Conservation (phyloP, 805 yeast species). For the Torulaspora gathmanii region DNA sequence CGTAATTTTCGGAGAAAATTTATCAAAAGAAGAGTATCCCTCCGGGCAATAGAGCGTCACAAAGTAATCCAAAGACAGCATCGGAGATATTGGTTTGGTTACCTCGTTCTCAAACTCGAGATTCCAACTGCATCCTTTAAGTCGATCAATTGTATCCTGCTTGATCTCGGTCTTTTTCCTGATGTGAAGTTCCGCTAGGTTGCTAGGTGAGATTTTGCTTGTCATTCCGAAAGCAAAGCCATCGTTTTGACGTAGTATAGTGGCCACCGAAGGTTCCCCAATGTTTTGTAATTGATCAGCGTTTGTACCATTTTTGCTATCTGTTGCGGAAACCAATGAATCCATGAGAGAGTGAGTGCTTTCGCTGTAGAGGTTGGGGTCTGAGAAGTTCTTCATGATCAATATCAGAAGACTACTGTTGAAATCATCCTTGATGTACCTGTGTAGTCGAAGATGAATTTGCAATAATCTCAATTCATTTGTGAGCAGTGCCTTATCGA, state of each 20-base stretch:
- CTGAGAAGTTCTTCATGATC: slow-evolving; percentile 42
- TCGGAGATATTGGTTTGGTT: slow-evolving; percentile 38
- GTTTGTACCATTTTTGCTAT: slow-evolving; percentile 18
- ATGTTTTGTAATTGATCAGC: slow-evolving; percentile 17
- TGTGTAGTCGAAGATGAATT: slow-evolving; percentile 39
- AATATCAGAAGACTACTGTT: slow-evolving; percentile 41
- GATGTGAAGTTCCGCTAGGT: slow-evolving; percentile 38
- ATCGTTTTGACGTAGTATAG: slow-evolving; percentile 33
- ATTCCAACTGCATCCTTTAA: slow-evolving; percentile 34
- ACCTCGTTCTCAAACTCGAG: slow-evolving; percentile 35
- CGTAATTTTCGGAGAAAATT: slow-evolving; percentile 40
- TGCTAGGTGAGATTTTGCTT: slow-evolving; percentile 38
- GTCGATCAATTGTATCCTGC: slow-evolving; percentile 18
- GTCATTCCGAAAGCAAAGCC: slow-evolving; percentile 52
- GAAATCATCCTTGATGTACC: slow-evolving; percentile 35
- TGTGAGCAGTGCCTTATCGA: slow-evolving; percentile 33
- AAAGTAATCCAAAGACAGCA: slow-evolving; percentile 42
- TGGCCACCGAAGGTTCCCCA: slow-evolving; percentile 21
- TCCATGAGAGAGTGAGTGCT: slow-evolving; percentile 14
- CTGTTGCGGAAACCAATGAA: slow-evolving; percentile 11
- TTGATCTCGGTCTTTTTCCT: slow-evolving; percentile 15
- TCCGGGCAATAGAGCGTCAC: slow-evolving; percentile 28
- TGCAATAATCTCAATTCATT: slow-evolving; percentile 45
- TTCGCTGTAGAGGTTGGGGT: slow-evolving; percentile 38
- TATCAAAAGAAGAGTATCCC: slow-evolving; percentile 14